Percentiles rank a stretch among this genome's conserved stretches.
Evolutionary conservation across 768 basidiomycete genomes (phyloP).

Genomic region (Mycena indigotica): DNA sequence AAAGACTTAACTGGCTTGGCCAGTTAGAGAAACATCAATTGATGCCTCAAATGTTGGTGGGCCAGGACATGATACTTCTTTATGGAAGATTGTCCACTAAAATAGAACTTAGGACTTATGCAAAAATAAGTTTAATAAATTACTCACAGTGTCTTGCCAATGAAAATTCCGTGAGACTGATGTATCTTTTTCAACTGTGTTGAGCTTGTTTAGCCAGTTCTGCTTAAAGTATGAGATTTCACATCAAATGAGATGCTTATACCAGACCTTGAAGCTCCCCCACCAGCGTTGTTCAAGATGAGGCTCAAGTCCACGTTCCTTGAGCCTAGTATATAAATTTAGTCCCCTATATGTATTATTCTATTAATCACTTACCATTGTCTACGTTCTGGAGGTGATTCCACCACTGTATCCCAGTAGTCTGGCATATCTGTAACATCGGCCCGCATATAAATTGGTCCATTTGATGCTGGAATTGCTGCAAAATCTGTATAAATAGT

Average conservation of each 20-base stretch:
- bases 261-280: slow-evolving; percentile 24
- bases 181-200: slow-evolving; percentile 13
- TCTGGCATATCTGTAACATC: slow-evolving; percentile 16
- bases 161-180: slow-evolving; percentile 17
- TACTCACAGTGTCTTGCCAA: slow-evolving; percentile 21
- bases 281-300: slow-evolving; percentile 25
- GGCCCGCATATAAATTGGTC: slow-evolving; percentile 10
- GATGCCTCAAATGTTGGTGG: slow-evolving; percentile 10
- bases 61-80: slow-evolving; percentile 22
- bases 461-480: slow-evolving; percentile 20
- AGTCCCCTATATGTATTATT: not conserved
- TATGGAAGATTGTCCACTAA: slow-evolving; percentile 26
- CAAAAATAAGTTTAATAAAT: not conserved
- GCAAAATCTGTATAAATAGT: slow-evolving; percentile 11
- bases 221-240: not conserved
- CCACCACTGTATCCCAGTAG: slow-evolving; percentile 22
- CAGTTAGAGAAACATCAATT: slow-evolving; percentile 8
- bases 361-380: slow-evolving; percentile 8
- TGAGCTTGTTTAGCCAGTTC: slow-evolving; percentile 20
- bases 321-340: not conserved
- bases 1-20: not conserved
- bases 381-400: slow-evolving; percentile 23
- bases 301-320: slow-evolving; percentile 1
- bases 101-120: not conserved
- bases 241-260: not conserved